phyloP scores from a whole-genome alignment of 495 filamentous ascomycete genomes.

The Cladorrhinum samala region DNA sequence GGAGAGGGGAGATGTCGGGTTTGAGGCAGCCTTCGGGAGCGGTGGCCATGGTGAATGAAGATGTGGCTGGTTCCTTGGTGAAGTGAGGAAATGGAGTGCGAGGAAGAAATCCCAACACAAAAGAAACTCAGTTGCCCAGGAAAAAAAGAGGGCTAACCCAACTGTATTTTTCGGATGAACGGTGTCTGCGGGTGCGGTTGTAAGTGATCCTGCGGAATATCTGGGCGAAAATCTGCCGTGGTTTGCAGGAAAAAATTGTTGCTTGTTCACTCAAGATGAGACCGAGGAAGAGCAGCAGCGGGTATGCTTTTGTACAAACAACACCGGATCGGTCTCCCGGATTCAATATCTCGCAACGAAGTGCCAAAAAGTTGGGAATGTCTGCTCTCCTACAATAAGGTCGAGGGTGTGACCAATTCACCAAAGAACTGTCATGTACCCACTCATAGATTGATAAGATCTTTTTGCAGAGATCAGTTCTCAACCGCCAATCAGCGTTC shows the following conservation, averaged over 20 bases:
- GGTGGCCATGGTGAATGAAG: not conserved
- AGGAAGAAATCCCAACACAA: no score
- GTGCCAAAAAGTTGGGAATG: not conserved
- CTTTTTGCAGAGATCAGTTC: not conserved
- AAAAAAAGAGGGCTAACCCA: no score
- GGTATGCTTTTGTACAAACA: not conserved
- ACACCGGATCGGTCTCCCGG: not conserved
- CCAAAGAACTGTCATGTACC: not conserved
- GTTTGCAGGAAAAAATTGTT: not conserved
- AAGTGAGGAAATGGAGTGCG: no score
- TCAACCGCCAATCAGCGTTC: not conserved
- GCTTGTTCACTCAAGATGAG: no score
- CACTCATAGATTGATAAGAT: not conserved
- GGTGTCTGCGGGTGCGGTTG: no score
- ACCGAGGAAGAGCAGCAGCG: no score
- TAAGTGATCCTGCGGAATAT: no score
- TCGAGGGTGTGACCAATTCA: not conserved
- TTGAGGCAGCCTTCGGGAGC: conserved; percentile 2
- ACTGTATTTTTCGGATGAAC: not conserved
- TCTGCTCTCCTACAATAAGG: not conserved
- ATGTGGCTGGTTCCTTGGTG: conserved; percentile 14
- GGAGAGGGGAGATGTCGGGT: conserved; percentile 6
- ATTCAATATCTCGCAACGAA: not conserved
- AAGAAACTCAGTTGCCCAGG: no score
- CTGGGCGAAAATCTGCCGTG: not conserved